Evolutionary conservation across 352 stramenopile species (phyloP).

Genomic region (Globisporangium irregulare): DNA sequence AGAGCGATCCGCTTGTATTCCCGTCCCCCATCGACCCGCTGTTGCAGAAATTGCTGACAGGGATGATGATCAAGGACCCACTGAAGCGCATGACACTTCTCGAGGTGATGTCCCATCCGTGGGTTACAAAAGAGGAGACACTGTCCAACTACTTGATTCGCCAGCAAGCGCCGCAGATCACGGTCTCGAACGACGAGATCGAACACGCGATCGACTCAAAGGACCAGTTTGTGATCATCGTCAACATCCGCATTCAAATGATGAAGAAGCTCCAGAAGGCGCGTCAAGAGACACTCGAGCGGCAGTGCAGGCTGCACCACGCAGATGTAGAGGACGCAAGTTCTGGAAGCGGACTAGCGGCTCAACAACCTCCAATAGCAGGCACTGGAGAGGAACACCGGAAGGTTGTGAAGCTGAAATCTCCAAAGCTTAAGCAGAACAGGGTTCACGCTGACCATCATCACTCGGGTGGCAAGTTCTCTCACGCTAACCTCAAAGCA

Average conservation of each 20-base stretch:
- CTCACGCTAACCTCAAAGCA: neutral
- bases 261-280: slow-evolving; percentile 52
- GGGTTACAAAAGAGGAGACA: slow-evolving; percentile 70
- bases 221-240: slow-evolving; percentile 58
- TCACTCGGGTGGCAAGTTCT: slow-evolving; percentile 3
- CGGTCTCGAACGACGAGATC: slow-evolving; percentile 76
- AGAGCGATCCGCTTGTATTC: slow-evolving; percentile 71
- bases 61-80: slow-evolving; percentile 68
- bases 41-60: slow-evolving; percentile 51
- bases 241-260: slow-evolving; percentile 74
- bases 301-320: slow-evolving; percentile 9
- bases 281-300: slow-evolving; percentile 31
- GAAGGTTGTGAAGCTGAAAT: slow-evolving; percentile 9
- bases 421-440: slow-evolving; percentile 23
- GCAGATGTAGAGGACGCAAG: slow-evolving; percentile 13
- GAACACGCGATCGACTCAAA: slow-evolving; percentile 54
- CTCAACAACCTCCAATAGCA: neutral
- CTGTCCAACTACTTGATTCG: slow-evolving; percentile 21
- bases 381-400: neutral
- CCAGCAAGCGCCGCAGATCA: slow-evolving; percentile 38
- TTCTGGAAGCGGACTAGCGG: neutral
- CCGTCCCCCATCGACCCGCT: slow-evolving; percentile 47
- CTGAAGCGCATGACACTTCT: slow-evolving; percentile 53
- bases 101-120: slow-evolving; percentile 74
- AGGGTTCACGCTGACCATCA: slow-evolving; percentile 28